A percentile compares a stretch with the other conserved stretches of the same genome.
Conservation (phyloP, 1,284 basidiomycete species). For the Trichosporon sp. region DNA sequence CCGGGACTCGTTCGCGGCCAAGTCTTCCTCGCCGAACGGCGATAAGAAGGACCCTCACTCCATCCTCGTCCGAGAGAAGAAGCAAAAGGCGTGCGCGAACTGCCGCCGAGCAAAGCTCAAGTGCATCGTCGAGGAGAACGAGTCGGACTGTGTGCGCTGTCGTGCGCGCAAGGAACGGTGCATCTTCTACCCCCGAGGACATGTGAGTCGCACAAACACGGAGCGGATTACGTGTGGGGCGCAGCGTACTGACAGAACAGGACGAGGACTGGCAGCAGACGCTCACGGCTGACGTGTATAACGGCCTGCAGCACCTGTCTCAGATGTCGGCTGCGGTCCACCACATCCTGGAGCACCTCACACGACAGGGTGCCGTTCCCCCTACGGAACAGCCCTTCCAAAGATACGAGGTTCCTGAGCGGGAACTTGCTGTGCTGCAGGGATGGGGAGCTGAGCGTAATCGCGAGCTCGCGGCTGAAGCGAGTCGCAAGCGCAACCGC, state of each 20-base stretch:
- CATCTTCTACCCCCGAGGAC: constrained; percentile 38
- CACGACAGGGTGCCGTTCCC: constrained; percentile 26
- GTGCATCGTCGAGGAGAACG: constrained; percentile 37
- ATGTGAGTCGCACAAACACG: constrained; percentile 27
- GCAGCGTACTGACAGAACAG: constrained; percentile 20
- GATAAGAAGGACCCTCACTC: constrained; percentile 13
- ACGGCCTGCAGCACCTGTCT: constrained; percentile 29
- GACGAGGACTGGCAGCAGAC: constrained; percentile 46
- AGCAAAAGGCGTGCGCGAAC: constrained; percentile 41
- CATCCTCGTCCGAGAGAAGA: constrained; percentile 26
- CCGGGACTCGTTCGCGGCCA: background rate
- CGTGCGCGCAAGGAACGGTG: constrained; percentile 37
- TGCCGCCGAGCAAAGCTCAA: constrained; percentile 44
- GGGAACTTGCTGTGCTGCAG: constrained; percentile 28
- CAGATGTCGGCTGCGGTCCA: constrained; percentile 35
- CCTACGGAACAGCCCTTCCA: constrained; percentile 24
- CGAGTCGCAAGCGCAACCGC: constrained; percentile 10
- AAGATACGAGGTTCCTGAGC: constrained; percentile 31
- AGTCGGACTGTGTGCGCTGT: constrained; percentile 42
- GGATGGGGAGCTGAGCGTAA: constrained; percentile 29
- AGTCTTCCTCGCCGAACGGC: constrained; percentile 1
- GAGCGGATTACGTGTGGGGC: background rate
- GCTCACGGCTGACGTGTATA: constrained; percentile 32
- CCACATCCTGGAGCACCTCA: constrained; percentile 37
- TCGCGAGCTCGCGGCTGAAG: constrained; percentile 14